A percentile compares a stretch with the other conserved stretches of the same genome.
Evolutionary conservation across 768 basidiomycete genomes (phyloP).

Genomic region (Pholiota conissans): DNA sequence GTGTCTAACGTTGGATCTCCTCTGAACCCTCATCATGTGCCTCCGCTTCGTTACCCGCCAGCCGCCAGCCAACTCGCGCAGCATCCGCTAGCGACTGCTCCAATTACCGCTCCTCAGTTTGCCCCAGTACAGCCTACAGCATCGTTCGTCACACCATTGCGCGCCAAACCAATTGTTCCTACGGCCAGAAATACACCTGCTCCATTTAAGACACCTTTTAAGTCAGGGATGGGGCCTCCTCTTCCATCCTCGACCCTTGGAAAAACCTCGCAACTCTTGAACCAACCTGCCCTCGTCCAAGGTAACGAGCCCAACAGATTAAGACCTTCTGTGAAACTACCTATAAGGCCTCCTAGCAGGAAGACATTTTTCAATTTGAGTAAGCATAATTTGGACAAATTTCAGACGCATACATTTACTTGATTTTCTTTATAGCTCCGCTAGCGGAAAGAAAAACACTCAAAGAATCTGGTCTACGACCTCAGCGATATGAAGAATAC

Average conservation of each 20-base stretch:
- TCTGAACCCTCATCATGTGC: constrained; percentile 26
- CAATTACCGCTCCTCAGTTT: constrained; percentile 18
- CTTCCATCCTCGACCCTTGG: constrained; percentile 8
- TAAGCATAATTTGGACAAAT: constrained; percentile 23
- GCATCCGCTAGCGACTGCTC: constrained; percentile 34
- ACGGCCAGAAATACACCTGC: constrained; percentile 28
- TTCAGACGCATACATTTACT: not conserved
- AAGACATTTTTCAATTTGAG: constrained; percentile 45
- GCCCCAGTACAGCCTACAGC: constrained; percentile 4
- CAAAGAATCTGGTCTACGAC: constrained; percentile 47
- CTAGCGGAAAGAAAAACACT: constrained; percentile 42
- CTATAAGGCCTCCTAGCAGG: constrained; percentile 4
- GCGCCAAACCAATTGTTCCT: constrained; percentile 3
- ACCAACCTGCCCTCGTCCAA: constrained; percentile 9
- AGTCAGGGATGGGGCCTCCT: constrained; percentile 47
- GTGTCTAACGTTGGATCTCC: constrained; percentile 23
- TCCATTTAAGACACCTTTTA: constrained; percentile 67
- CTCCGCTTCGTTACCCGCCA: constrained; percentile 14
- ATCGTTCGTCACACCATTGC: constrained; percentile 11
- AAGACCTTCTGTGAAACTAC: not conserved
- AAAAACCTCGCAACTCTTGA: not conserved
- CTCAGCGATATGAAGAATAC: constrained; percentile 43
- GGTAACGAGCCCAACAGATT: constrained; percentile 7
- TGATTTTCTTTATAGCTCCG: constrained; percentile 6
- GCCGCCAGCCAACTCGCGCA: constrained; percentile 31